A percentile compares a stretch with the other conserved stretches of the same genome.
Conservation (phyloP, 495 filamentous ascomycete genomes). For the Geoglossum glabrum region DNA sequence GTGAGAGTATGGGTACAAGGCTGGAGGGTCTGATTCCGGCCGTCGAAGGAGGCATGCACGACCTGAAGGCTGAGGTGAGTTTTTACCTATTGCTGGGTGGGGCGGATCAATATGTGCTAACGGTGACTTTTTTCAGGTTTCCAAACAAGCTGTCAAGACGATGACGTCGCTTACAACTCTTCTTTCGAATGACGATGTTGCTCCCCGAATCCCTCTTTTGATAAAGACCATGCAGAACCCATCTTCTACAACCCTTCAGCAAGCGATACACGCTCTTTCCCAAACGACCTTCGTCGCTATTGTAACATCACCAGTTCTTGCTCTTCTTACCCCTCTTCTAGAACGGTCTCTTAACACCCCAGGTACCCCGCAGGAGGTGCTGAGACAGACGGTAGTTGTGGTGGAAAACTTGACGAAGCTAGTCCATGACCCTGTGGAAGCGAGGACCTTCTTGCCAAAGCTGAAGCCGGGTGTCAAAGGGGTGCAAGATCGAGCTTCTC, state of each 20-base stretch:
- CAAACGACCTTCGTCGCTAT: conserved; percentile 98
- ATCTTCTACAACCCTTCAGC: conserved; percentile 67
- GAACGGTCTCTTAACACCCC: conserved; percentile 85
- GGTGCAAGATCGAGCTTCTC: conserved; percentile 69
- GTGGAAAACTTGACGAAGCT: conserved; percentile 97
- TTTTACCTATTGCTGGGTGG: neutral
- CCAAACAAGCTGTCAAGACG: conserved; percentile 71
- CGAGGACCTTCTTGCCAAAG: conserved; percentile 87
- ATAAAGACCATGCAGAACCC: conserved; percentile 93
- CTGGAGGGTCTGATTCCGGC: conserved; percentile 80
- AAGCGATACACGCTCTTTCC: conserved; percentile 90
- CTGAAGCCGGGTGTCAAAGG: conserved; percentile 83
- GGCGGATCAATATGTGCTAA: neutral
- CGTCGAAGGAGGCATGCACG: conserved; percentile 87
- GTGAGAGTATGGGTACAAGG: conserved; percentile 81
- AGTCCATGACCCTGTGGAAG: conserved; percentile 93
- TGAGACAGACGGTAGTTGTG: conserved; percentile 92
- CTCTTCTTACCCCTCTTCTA: conserved; percentile 87
- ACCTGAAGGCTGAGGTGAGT: conserved; percentile 67
- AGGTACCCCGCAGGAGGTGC: conserved; percentile 75
- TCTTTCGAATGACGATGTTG: conserved; percentile 91
- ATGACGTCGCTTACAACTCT: conserved; percentile 83
- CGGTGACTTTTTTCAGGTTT: conserved; percentile 21
- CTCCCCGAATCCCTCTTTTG: conserved; percentile 76
- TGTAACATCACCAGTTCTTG: conserved; percentile 93